Conservation (phyloP, 2,329 filamentous ascomycete genomes). For the Colletotrichum chlorophyti region DNA sequence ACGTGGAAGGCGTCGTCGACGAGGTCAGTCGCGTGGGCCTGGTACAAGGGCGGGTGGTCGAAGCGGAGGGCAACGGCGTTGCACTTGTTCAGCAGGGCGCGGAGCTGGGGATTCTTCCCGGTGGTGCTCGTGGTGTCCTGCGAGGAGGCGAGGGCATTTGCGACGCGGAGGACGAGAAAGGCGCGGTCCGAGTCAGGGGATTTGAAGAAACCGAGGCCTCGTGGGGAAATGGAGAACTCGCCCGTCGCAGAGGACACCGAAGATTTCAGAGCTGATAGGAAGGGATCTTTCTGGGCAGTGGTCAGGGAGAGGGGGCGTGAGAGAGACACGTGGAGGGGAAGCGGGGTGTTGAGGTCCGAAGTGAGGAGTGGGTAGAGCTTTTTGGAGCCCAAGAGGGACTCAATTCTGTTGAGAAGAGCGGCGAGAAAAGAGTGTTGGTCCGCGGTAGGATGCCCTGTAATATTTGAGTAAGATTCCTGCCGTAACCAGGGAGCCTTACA, state of each 20-base stretch:
- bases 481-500: too few relatives aligned
- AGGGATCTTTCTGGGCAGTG: constrained; percentile 74
- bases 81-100: constrained; percentile 67
- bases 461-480: too few relatives aligned
- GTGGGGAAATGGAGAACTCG: constrained; percentile 47
- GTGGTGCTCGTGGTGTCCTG: constrained; percentile 28
- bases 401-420: constrained; percentile 46
- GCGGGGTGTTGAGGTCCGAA: constrained; percentile 77
- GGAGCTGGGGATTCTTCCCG: constrained; percentile 60
- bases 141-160: not conserved
- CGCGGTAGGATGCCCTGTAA: constrained; percentile 60
- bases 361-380: constrained; percentile 72
- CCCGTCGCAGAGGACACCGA: constrained; percentile 45
- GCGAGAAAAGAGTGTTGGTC: constrained; percentile 55
- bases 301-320: constrained; percentile 80
- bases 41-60: constrained; percentile 76
- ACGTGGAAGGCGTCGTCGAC: constrained; percentile 74
- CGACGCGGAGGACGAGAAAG: constrained; percentile 82
- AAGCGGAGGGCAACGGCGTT: constrained; percentile 68
- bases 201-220: constrained; percentile 55
- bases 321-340: constrained; percentile 89
- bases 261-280: constrained; percentile 62
- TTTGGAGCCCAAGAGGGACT: constrained; percentile 38
- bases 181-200: constrained; percentile 71
- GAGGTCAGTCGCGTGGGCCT: constrained; percentile 31